Evolutionary conservation across 2,329 filamentous ascomycete genomes (phyloP).

Genomic region (Akanthomyces dipterigenus): DNA sequence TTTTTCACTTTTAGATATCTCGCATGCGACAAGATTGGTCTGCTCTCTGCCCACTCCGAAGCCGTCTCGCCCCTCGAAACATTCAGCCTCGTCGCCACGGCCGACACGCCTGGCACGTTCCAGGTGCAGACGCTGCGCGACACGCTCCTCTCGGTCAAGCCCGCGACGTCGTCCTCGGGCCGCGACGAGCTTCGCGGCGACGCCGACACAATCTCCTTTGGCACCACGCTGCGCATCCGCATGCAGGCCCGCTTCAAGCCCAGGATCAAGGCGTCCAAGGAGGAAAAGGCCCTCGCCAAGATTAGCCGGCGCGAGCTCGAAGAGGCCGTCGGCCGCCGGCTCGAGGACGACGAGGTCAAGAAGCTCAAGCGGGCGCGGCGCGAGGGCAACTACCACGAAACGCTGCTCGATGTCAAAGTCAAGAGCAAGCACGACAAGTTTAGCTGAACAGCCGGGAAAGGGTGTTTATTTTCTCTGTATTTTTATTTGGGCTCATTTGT

Average conservation of each 20-base stretch:
- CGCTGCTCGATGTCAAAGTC: conserved; percentile 76
- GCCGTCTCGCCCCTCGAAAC: conserved; percentile 81
- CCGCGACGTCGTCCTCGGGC: conserved; percentile 33
- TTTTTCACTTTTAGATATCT: conserved; percentile 80
- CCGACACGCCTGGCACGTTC: conserved; percentile 64
- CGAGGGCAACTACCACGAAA: conserved; percentile 87
- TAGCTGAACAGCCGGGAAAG: conserved; percentile 22
- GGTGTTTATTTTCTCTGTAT: neutral
- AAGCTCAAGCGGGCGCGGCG: conserved; percentile 73
- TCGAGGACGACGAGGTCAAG: conserved; percentile 83
- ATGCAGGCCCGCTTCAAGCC: conserved; percentile 98
- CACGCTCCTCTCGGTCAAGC: conserved; percentile 59
- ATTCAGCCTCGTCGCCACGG: conserved; percentile 59
- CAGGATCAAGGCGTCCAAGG: conserved; percentile 67
- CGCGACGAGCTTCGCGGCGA: conserved; percentile 69
- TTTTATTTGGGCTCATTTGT: neutral
- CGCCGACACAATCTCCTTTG: conserved; percentile 58
- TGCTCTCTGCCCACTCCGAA: conserved; percentile 68
- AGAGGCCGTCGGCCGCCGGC: conserved; percentile 63
- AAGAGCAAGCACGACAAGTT: conserved; percentile 92
- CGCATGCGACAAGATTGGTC: conserved; percentile 75
- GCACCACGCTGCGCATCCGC: conserved; percentile 69
- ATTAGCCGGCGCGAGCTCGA: conserved; percentile 83
- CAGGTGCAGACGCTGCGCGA: conserved; percentile 67
- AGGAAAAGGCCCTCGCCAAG: conserved; percentile 76